These are phyloP conservation scores for Pneumocystis murina DNA, from an alignment of 1,139 yeast genomes.

Conservation along the genomic window DNA sequence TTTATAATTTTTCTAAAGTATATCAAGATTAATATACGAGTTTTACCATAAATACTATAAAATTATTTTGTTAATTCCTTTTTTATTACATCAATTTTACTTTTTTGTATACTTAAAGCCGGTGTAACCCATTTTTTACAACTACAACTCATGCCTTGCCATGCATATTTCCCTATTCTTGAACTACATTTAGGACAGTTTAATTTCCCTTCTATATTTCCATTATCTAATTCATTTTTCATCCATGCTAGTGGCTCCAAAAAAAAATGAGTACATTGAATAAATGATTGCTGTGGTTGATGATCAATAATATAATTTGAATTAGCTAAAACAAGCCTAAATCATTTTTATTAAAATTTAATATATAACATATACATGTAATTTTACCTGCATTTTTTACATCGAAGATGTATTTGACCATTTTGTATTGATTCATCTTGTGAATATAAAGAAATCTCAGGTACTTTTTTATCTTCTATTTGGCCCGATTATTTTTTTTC, in stretches of 20 bases:
- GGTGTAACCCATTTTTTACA: conserved; percentile 97
- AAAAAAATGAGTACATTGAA: conserved; percentile 78
- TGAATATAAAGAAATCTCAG: conserved; percentile 19
- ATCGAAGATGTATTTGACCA: conserved; percentile 18
- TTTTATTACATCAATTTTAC: conserved; percentile 57
- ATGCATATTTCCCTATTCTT: conserved; percentile 66
- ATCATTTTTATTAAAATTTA: neutral
- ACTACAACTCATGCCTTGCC: conserved; percentile 91
- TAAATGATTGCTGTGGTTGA: conserved; percentile 22
- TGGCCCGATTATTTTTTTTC: neutral
- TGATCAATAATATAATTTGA: conserved; percentile 18
- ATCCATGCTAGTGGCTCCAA: conserved; percentile 86
- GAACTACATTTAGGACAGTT: conserved; percentile 69
- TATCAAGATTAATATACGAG: no score
- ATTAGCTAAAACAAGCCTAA: conserved; percentile 19
- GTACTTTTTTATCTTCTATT: conserved; percentile 22
- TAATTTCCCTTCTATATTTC: conserved; percentile 72
- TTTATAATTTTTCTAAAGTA: no score
- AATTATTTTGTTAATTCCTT: neutral
- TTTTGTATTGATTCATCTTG: conserved; percentile 19
- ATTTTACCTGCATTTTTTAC: conserved; percentile 23
- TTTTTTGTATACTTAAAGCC: conserved; percentile 65
- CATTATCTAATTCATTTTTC: conserved; percentile 53
- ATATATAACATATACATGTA: neutral
- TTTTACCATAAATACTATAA: neutral